phyloP scores from a whole-genome alignment of 805 yeast genomes.

The Saccharomycopsis fibuligera region DNA sequence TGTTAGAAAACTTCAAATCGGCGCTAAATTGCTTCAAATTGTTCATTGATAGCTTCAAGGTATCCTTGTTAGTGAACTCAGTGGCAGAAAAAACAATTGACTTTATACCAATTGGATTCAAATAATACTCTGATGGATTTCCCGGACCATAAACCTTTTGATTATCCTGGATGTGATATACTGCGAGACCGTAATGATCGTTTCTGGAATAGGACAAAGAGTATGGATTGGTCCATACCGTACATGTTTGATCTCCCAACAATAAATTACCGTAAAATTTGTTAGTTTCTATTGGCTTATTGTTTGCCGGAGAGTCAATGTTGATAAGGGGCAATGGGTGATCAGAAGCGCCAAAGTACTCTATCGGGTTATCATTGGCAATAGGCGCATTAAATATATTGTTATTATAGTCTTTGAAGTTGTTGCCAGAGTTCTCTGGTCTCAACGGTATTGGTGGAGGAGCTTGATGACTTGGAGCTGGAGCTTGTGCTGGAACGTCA shows the following conservation, averaged over 20 bases:
- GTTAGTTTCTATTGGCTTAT: constrained; percentile 55
- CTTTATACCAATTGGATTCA: constrained; percentile 51
- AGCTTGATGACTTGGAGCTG: not conserved
- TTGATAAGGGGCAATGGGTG: constrained; percentile 22
- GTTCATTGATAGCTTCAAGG: constrained; percentile 36
- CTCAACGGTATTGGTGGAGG: not conserved
- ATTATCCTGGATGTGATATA: constrained; percentile 46
- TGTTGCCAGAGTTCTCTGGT: not conserved
- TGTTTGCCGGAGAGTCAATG: constrained; percentile 27
- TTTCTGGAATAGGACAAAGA: constrained; percentile 52
- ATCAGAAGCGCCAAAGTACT: constrained; percentile 31
- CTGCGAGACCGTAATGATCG: constrained; percentile 50
- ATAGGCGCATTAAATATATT: constrained; percentile 36
- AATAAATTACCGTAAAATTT: constrained; percentile 67
- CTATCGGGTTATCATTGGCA: constrained; percentile 35
- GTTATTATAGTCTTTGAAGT: constrained; percentile 3
- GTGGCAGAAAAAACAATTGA: constrained; percentile 44
- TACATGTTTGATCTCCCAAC: constrained; percentile 46
- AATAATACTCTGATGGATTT: constrained; percentile 43
- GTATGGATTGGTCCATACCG: constrained; percentile 64
- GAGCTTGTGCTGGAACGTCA: no score
- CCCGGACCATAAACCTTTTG: constrained; percentile 63
- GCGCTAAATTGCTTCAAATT: constrained; percentile 33
- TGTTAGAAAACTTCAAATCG: constrained; percentile 39
- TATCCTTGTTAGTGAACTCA: constrained; percentile 31